Evolutionary conservation across 805 yeast species (phyloP).

Genomic region (Vanderwaltozyma yarrowii): DNA sequence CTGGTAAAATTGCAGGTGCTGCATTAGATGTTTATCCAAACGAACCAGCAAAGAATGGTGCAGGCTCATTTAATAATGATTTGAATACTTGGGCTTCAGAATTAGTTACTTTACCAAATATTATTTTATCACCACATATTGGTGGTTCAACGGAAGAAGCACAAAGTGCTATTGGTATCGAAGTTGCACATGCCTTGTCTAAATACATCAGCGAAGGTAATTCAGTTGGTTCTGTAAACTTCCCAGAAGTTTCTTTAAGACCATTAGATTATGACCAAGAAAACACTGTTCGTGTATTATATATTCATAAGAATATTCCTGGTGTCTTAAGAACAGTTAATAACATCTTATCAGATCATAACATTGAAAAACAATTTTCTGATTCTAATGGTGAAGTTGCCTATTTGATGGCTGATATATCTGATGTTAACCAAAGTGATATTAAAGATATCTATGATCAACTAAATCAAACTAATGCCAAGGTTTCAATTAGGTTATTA

Average conservation of each 20-base stretch:
- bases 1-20: conserved; percentile 93
- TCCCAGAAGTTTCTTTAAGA: conserved; percentile 95
- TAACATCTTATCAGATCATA: conserved; percentile 86
- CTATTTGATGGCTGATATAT: conserved; percentile 93
- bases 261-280: conserved; percentile 71
- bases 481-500: conserved; percentile 79
- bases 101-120: conserved; percentile 68
- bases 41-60: conserved; percentile 96
- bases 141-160: conserved; percentile 99
- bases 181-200: conserved; percentile 75
- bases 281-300: conserved; percentile 82
- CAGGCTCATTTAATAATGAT: conserved; percentile 55
- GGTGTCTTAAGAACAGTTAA: conserved; percentile 97
- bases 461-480: conserved; percentile 80
- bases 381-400: conserved; percentile 95
- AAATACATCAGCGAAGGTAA: conserved; percentile 93
- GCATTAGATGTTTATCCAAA: conserved; percentile 94
- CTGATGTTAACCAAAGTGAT: conserved; percentile 71
- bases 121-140: conserved; percentile 91
- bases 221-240: conserved; percentile 90
- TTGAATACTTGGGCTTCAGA: conserved; percentile 80
- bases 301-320: conserved; percentile 95
- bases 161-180: conserved; percentile 93
- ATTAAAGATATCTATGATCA: conserved; percentile 77
- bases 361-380: conserved; percentile 96